Evolutionary conservation across 352 stramenopile species (phyloP).

Genomic region (Phytopythium litorale): DNA sequence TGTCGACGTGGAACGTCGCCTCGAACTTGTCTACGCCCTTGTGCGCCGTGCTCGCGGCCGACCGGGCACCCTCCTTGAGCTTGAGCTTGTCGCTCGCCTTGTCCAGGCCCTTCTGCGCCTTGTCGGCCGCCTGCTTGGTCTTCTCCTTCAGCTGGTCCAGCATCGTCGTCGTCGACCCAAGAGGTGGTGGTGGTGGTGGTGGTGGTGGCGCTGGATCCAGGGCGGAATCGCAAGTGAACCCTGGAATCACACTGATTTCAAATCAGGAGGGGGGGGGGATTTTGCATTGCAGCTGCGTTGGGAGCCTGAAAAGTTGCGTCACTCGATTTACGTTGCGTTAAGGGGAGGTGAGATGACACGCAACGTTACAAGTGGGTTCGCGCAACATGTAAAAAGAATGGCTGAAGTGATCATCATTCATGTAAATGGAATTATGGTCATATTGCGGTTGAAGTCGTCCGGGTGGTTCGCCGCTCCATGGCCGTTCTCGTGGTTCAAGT

Average conservation of each 20-base stretch:
- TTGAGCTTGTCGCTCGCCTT: conserved; percentile 14
- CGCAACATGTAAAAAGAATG: not conserved
- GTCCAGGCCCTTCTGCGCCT: conserved; percentile 24
- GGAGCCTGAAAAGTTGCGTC: not conserved
- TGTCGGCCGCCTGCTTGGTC: conserved; percentile 33
- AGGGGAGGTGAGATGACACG: not conserved
- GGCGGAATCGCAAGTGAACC: not conserved
- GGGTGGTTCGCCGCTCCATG: not conserved
- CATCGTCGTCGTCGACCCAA: not conserved
- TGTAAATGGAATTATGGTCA: not conserved
- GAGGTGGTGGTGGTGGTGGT: too few species aligned
- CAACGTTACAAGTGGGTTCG: not conserved
- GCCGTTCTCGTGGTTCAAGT: not conserved
- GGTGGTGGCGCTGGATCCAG: not conserved
- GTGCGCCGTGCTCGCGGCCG: not conserved
- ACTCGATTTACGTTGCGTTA: not conserved
- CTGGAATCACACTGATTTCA: not conserved
- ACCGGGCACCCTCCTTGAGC: conserved; percentile 8
- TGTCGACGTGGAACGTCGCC: conserved; percentile 34
- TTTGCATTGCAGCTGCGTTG: not conserved
- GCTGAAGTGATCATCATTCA: not conserved
- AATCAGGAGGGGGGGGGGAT: not conserved
- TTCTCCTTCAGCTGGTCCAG: conserved; percentile 42
- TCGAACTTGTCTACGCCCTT: conserved; percentile 20
- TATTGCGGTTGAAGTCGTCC: not conserved